A percentile compares a stretch with the other conserved stretches of the same genome.
Evolutionary conservation across 305 asterid genomes (phyloP).

Genomic region (Solanum hybrid): DNA sequence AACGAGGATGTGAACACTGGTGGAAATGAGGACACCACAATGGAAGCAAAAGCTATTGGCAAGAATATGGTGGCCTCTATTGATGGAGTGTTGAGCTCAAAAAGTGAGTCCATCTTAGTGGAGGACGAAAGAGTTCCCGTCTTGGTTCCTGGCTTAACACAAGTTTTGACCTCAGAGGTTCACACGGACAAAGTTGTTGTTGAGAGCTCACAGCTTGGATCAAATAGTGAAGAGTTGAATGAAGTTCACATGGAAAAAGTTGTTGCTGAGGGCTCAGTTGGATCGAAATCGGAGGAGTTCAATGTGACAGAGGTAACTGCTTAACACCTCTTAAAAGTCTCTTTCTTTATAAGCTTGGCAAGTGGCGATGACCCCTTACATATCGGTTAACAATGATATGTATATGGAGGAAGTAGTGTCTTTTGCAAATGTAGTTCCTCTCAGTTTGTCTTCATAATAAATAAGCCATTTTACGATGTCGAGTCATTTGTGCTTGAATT

Average conservation of each 20-base stretch:
- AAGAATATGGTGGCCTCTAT: not conserved
- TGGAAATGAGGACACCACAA: constrained; percentile 1
- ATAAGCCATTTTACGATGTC: not conserved
- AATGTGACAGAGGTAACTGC: constrained; percentile 47
- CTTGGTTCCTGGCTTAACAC: constrained; percentile 50
- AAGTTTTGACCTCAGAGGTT: not conserved
- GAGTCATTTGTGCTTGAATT: not conserved
- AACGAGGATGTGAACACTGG: constrained; percentile 2
- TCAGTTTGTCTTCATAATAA: not conserved
- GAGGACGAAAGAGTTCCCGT: constrained; percentile 30
- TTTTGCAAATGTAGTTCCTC: not conserved
- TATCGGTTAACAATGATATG: not conserved
- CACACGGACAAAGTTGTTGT: constrained; percentile 10
- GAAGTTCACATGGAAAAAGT: constrained; percentile 5
- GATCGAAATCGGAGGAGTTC: constrained; percentile 14
- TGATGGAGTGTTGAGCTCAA: constrained; percentile 5
- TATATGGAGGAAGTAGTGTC: not conserved
- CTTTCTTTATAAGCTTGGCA: not conserved
- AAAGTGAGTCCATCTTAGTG: constrained; percentile 14
- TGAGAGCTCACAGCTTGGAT: not conserved
- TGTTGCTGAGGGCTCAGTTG: constrained; percentile 1
- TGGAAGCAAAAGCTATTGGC: not conserved
- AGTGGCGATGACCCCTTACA: not conserved
- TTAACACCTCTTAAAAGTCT: constrained; percentile 7
- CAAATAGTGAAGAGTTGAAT: constrained; percentile 13